Base-by-base conservation (phyloP, 176 grass and related monocot species). In the Oryza coarctata region DNA sequence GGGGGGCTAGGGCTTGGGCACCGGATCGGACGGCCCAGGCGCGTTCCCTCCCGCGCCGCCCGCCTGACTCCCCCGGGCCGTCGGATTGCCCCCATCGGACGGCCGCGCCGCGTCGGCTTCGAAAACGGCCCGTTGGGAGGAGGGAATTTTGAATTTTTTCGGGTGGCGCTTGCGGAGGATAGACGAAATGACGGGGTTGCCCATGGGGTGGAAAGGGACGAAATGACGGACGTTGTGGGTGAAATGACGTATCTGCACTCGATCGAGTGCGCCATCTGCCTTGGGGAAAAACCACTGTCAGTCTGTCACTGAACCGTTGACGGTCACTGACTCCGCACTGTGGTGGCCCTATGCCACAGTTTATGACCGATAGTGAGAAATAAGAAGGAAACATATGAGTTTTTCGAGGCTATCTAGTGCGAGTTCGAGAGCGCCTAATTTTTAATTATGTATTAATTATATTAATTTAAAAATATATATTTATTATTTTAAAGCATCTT, bases 31-130 rank as follows among this genome's bases (percentile, higher is more conserved):
- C 88, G 93, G 83, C 90, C 66, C 31, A 79, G 44, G 1, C 70
- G 68, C 40, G 82, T 87, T 95, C 87, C 90, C 90, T 88, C 86
- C 93, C 44, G 63, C 74, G 87, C 82, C 74, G 63, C 45, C 44
- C 3, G 32, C 40, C 49, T 57, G 71, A 44, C 9, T 5, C n/a
- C 18, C 74, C 31, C n/a, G 28, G 34, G 27, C 86, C 89, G 90
- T 88, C 63, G 10, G 93, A 90, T 95, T 65, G 31, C 0, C 0
- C 22, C 2, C 75, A 90, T 92, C 87, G 67, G 86, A 90, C 85
- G 93, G 64, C 6, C 69, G 36, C 1, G 0, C 47, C 6, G 9
- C 83, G 65, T 83, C 87, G 38, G 52, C 36, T 81, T 70, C 40
- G 72, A 82, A 84, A 87, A 82, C 45, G 52, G 71, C 77, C 86